These are phyloP conservation scores for Fusarium duplospermum DNA, from an alignment of 2,329 filamentous ascomycete genomes.

Conservation along the genomic window DNA sequence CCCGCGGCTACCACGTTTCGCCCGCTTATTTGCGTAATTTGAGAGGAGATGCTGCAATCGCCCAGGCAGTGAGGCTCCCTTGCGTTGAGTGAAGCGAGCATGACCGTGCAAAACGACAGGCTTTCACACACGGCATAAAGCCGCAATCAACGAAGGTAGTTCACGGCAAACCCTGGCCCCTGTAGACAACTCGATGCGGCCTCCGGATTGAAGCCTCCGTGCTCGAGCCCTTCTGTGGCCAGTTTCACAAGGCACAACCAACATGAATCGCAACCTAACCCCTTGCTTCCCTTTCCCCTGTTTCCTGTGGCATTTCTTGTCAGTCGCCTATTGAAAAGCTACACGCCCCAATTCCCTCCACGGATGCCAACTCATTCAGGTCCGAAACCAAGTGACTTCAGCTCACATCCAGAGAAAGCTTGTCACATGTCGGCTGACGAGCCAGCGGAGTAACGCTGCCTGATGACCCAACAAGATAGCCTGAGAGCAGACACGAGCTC, in stretches of 20 bases:
- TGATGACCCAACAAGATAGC: constrained; percentile 13
- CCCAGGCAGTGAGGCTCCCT: not conserved
- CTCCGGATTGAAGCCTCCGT: constrained; percentile 11
- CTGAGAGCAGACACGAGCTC: constrained; percentile 12
- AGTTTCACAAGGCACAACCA: not conserved
- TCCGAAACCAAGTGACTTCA: not conserved
- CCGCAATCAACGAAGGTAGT: not conserved
- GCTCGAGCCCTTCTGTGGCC: constrained; percentile 2
- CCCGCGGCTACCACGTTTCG: constrained; percentile 22
- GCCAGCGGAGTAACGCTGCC: not conserved
- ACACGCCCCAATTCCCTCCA: not conserved
- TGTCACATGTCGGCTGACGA: not conserved
- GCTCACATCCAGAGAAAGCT: not conserved
- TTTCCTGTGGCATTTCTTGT: not conserved
- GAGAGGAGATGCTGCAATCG: constrained; percentile 2
- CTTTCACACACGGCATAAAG: not conserved
- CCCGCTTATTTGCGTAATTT: constrained; percentile 18
- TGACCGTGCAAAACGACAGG: not conserved
- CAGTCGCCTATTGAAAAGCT: not conserved
- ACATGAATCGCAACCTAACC: not conserved
- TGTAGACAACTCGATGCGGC: not conserved
- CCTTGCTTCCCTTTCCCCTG: not conserved
- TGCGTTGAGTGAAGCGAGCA: not conserved
- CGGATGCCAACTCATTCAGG: not conserved
- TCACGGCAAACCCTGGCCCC: not conserved